Base-by-base conservation (phyloP, 2,329 filamentous ascomycete species). In the Venturia carpophila region DNA sequence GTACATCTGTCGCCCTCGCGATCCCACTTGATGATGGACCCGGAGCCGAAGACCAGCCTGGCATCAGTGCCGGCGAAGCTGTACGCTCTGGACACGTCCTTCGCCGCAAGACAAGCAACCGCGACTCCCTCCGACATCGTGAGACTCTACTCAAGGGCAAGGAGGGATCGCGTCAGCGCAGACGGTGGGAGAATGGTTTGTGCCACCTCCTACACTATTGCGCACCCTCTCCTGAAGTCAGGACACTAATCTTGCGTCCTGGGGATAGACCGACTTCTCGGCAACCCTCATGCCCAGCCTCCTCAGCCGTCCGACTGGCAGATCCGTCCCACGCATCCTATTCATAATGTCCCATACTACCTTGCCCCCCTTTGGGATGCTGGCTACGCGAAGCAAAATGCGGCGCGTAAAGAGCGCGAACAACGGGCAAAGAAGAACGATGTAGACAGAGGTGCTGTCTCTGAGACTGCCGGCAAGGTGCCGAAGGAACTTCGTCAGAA, bases 131-230 rank as follows among this genome's bases (percentile, higher is more conserved):
- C 71, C 86, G 85, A 71, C 77, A 84, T 63, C 86, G 92, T 21
- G 91, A 96, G 69, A 84, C 87, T 2, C 73, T 96, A 63, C 80
- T 94, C 41, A 95, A 92, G 78, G 93, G 93, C 65, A 96, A 95
- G 70, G 92, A 97, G 75, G 93, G 93, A 42, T 93, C 86, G 71
- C 84, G 93, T 43, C 87, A 93, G 71, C 83, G 93, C 62, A 87
- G 93, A 71, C 84, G 93, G 65, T 97, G 92, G 92, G 94, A 99
- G 80, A 99, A 97, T 76, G 90, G 91, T 95, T 74, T 58, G 70
- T 63, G 43, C 21, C 30, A 37, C 5, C 56, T 58, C 19, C 52
- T n/a, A 58, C 30, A 58, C 27, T 58, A 6, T 58, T 37, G 30
- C 30, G 27, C 52, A 15, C n/a, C 21, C 7, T 34, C 37, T 34